Percentiles rank a stretch among this genome's conserved stretches.
phyloP scores from a whole-genome alignment of 2,329 filamentous ascomycete genomes.

The Rosellinia necatrix region DNA sequence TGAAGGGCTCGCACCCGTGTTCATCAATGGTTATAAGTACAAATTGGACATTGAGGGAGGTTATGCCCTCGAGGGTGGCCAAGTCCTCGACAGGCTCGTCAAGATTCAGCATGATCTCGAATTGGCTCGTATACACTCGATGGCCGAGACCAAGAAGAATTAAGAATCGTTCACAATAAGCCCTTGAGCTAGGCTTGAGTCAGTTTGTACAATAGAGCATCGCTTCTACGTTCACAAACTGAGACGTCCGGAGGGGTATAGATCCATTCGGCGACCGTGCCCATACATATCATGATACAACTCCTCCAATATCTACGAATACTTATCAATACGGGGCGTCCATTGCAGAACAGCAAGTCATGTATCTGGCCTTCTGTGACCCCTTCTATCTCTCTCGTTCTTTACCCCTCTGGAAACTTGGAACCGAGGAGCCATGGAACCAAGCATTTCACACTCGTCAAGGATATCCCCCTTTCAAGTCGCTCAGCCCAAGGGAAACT shows the following conservation, averaged over 20 bases:
- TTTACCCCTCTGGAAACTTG: too few relatives aligned
- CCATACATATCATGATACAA: background rate
- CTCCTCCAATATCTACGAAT: background rate
- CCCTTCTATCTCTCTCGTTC: too few relatives aligned
- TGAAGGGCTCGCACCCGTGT: conserved; percentile 59
- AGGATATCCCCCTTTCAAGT: too few relatives aligned
- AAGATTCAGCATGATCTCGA: conserved; percentile 39
- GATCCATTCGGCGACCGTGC: background rate
- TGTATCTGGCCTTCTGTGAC: too few relatives aligned
- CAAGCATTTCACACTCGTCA: too few relatives aligned
- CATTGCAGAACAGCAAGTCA: too few relatives aligned
- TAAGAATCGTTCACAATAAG: too few relatives aligned
- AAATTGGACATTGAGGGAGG: conserved; percentile 63
- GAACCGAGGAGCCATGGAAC: too few relatives aligned
- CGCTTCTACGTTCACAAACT: background rate
- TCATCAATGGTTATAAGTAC: conserved; percentile 53
- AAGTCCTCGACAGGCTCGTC: conserved; percentile 61
- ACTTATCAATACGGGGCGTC: too few relatives aligned
- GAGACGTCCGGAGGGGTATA: background rate
- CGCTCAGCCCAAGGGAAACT: too few relatives aligned
- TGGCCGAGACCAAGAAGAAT: background rate
- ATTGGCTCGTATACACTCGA: conserved; percentile 17
- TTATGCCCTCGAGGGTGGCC: conserved; percentile 63
- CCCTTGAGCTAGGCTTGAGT: background rate
- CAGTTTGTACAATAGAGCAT: background rate